Conservation (phyloP, 202 grass and related monocot species). For the Panicum virgatum region DNA sequence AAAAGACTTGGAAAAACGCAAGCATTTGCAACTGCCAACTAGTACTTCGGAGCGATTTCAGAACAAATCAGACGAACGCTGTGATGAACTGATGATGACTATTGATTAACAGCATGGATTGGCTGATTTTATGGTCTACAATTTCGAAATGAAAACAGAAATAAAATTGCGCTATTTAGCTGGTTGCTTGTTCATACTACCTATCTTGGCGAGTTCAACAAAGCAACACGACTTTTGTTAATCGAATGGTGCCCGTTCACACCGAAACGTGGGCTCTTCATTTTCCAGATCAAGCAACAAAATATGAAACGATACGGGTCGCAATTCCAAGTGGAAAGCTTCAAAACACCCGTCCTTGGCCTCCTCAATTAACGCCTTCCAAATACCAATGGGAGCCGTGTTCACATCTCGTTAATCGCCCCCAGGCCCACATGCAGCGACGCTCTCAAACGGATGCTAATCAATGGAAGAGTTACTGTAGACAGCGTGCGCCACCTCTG, state of each 20-base stretch:
- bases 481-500: not conserved
- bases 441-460: not conserved
- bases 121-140: not conserved
- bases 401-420: not conserved
- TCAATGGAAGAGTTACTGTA: not conserved
- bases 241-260: not conserved
- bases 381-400: not conserved
- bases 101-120: not conserved
- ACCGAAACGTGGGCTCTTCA: not conserved
- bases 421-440: constrained; percentile 37
- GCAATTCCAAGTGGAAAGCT: not conserved
- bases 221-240: not conserved
- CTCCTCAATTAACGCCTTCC: constrained; percentile 26
- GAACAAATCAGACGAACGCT: not conserved
- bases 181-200: constrained; percentile 4
- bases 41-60: not conserved
- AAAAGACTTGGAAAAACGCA: too few relatives aligned
- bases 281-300: constrained; percentile 6
- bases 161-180: not conserved
- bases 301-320: not conserved
- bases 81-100: too few relatives aligned
- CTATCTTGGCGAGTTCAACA: not conserved
- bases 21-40: too few relatives aligned
- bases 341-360: not conserved
- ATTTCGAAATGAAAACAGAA: not conserved